These are phyloP conservation scores for Benincasa hispida DNA, from an alignment of 306 rosid genomes.

Conservation along the genomic window DNA sequence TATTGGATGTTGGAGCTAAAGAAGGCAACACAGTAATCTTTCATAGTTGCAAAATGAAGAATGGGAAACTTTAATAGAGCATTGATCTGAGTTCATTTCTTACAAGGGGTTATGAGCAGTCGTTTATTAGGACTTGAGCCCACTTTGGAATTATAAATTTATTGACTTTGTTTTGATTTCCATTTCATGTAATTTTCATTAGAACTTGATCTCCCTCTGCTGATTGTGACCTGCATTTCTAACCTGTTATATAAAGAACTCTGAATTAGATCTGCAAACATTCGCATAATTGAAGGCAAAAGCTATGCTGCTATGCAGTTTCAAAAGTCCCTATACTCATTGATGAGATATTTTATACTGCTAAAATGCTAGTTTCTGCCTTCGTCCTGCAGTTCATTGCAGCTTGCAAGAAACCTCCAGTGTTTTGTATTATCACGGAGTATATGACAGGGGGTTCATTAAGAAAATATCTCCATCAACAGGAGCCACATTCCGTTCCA, in stretches of 20 bases:
- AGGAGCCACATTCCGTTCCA: slow-evolving; percentile 64
- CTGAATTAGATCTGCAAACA: not conserved
- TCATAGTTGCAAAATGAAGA: not conserved
- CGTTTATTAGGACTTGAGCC: not conserved
- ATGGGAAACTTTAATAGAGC: not conserved
- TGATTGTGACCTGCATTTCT: not conserved
- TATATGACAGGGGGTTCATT: slow-evolving; percentile 83
- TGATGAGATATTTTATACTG: not conserved
- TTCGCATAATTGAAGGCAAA: not conserved
- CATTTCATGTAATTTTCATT: not conserved
- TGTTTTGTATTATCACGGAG: slow-evolving; percentile 87
- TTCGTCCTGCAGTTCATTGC: slow-evolving; percentile 59
- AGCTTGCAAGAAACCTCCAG: slow-evolving; percentile 96
- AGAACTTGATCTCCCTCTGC: not conserved
- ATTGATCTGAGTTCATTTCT: not conserved
- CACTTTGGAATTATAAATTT: not conserved
- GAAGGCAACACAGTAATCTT: not conserved
- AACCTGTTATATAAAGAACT: not conserved
- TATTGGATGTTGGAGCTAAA: not conserved
- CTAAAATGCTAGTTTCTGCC: not conserved
- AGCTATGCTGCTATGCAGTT: not conserved
- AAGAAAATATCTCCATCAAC: slow-evolving; percentile 75
- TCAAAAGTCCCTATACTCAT: not conserved
- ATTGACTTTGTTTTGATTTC: not conserved
- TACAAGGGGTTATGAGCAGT: not conserved